Base-by-base conservation (phyloP, 768 basidiomycete species). In the Rhodocollybia butyracea region DNA sequence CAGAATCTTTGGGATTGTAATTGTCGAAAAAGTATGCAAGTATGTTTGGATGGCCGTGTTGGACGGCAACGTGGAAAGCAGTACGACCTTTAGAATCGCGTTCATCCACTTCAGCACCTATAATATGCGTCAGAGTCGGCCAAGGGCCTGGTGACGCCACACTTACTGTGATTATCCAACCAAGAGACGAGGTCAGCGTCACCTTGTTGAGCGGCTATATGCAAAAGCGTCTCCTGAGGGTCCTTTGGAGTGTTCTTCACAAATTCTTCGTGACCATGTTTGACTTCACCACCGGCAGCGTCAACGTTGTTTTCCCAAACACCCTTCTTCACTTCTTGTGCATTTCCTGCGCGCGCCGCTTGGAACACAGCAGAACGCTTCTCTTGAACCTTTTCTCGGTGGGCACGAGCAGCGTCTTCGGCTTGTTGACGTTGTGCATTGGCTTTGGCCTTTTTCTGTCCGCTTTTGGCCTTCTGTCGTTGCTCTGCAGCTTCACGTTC, bases 121-220 rank as follows among this genome's bases (percentile, higher is more conserved):
- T 46, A 58, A 30, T 60, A 60, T 61, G 46, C 57, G 65, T 67
- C 64, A 66, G 60, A 51, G 26, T 15, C n/a, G 4, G 5, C 54
- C 6, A 51, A 60, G 45, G 38, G 48, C 69, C 83, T 61, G 61
- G n/a, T n/a, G n/a, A n/a, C n/a, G n/a, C n/a, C n/a, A n/a, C n/a
- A n/a, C n/a, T n/a, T n/a, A 89, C 89, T 82, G 65, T 91, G 88
- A 4, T 79, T 74, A 68, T 85, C 80, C 12, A 91, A 78, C 88
- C 88, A 91, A 60, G 80, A 67, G 7, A 87, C 76, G 51, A 91
- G 68, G 21, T 77, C 79, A 6, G 69, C 60, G 68, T 90, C 78
- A 10, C 83, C 85, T 53, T 75, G 71, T 53, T 66, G 69, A 2
- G 79, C 75, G 48, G 81, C 84, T 55, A 92, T 86, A 61, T 91